Conservation (phyloP, 257 asterid genomes). For the Plantago elongata region DNA sequence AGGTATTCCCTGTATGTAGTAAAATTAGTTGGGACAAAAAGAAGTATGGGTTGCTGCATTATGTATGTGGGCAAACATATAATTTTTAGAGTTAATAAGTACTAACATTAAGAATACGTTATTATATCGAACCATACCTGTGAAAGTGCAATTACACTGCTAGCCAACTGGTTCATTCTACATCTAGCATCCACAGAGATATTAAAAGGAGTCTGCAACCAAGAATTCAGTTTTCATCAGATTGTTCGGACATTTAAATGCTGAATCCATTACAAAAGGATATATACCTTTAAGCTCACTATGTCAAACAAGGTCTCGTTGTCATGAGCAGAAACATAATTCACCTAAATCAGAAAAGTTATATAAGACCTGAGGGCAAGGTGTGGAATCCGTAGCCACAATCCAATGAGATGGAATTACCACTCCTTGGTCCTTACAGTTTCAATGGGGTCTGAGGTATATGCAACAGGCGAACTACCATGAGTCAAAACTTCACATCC, state of each 20-base stretch:
- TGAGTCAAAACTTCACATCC: slow-evolving; percentile 71
- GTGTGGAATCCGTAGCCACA: neutral
- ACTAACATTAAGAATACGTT: too few relatives aligned
- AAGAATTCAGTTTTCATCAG: slow-evolving; percentile 24
- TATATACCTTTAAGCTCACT: slow-evolving; percentile 72
- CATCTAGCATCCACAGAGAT: slow-evolving; percentile 76
- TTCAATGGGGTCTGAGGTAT: slow-evolving; percentile 72
- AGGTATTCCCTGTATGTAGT: slow-evolving; percentile 66
- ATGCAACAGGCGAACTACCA: slow-evolving; percentile 72
- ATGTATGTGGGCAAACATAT: too few relatives aligned
- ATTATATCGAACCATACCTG: slow-evolving; percentile 51
- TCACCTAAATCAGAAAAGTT: slow-evolving; percentile 42
- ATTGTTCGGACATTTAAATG: neutral
- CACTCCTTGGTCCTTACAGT: slow-evolving; percentile 60
- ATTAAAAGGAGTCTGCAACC: slow-evolving; percentile 55
- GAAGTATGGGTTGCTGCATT: neutral
- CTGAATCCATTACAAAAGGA: neutral
- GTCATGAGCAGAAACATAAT: slow-evolving; percentile 97
- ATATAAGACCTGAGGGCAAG: neutral
- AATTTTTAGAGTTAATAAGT: too few relatives aligned
- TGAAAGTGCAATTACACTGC: slow-evolving; percentile 82
- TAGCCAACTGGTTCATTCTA: slow-evolving; percentile 93
- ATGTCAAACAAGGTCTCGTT: slow-evolving; percentile 90
- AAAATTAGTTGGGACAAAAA: slow-evolving; percentile 15
- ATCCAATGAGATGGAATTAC: neutral